Percentiles rank a stretch among this genome's conserved stretches.
Evolutionary conservation across 2,329 filamentous ascomycete genomes (phyloP).

Genomic region (Aspergillus awamori): DNA sequence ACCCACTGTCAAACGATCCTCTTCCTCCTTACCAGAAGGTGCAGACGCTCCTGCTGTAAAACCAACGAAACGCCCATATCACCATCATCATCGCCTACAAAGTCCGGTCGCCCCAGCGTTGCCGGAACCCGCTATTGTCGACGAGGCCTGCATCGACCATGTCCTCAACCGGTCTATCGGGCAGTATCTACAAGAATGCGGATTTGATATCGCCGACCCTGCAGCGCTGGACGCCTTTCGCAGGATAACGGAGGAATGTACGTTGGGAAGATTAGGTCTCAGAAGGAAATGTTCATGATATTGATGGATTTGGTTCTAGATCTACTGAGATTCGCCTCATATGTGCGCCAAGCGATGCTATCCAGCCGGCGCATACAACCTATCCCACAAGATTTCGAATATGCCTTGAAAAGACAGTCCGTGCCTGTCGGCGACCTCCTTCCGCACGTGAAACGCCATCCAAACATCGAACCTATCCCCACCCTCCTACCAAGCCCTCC

Average conservation of each 20-base stretch:
- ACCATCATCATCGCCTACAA: conserved; percentile 47
- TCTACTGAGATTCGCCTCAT: conserved; percentile 57
- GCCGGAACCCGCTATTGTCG: conserved; percentile 48
- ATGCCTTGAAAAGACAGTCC: conserved; percentile 39
- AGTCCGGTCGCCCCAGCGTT: conserved; percentile 35
- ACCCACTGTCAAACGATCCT: conserved; percentile 38
- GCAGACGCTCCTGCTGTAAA: conserved; percentile 31
- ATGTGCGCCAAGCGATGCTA: conserved; percentile 61
- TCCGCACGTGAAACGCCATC: conserved; percentile 36
- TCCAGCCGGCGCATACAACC: conserved; percentile 58
- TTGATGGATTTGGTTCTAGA: conserved; percentile 39
- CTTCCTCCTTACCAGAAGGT: conserved; percentile 25
- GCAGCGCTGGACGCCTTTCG: conserved; percentile 61
- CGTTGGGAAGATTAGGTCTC: conserved; percentile 27
- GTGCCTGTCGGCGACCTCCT: conserved; percentile 38
- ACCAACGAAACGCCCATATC: conserved; percentile 43
- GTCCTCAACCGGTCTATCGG: conserved; percentile 60
- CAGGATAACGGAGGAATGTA: conserved; percentile 62
- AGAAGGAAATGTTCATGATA: not conserved
- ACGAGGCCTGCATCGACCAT: conserved; percentile 57
- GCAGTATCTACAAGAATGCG: conserved; percentile 53
- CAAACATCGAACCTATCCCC: conserved; percentile 24
- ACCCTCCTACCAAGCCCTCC: conserved; percentile 44
- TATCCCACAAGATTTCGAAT: conserved; percentile 62
- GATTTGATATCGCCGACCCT: conserved; percentile 59